A percentile compares a stretch with the other conserved stretches of the same genome.
Conservation (phyloP, 192 early-diverging fungal genomes). For the Allomyces macrogynus region DNA sequence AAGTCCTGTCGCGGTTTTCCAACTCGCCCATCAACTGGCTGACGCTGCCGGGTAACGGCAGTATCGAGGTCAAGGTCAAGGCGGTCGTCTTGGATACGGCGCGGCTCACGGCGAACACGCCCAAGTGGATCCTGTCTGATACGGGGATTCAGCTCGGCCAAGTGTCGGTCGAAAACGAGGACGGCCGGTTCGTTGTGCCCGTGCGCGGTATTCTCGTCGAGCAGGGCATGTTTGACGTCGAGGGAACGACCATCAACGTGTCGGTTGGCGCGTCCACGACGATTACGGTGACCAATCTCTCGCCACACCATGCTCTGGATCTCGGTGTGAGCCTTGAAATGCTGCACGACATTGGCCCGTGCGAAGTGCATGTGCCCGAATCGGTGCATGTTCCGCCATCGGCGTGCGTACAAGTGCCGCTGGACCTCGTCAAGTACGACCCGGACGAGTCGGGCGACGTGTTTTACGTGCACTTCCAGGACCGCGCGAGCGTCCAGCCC, state of each 20-base stretch:
- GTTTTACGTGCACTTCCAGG: background rate
- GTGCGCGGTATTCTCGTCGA: slow-evolving; percentile 8
- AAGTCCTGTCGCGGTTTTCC: slow-evolving; percentile 57
- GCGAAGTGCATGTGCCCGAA: background rate
- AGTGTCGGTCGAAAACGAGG: background rate
- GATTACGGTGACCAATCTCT: slow-evolving; percentile 37
- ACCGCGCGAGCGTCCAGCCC: background rate
- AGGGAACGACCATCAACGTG: background rate
- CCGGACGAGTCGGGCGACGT: background rate
- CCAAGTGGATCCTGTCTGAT: slow-evolving; percentile 5
- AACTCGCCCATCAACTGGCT: slow-evolving; percentile 59
- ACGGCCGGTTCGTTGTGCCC: background rate
- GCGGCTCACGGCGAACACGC: slow-evolving; percentile 28
- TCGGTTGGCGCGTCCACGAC: slow-evolving; percentile 6
- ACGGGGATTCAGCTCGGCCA: background rate
- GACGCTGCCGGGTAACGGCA: slow-evolving; percentile 39
- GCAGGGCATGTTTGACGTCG: background rate
- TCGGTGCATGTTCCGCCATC: background rate
- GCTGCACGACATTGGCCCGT: background rate
- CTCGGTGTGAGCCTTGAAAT: slow-evolving; percentile 45
- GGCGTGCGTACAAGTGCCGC: background rate
- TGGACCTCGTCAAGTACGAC: background rate
- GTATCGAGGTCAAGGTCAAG: slow-evolving; percentile 39
- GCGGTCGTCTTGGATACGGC: slow-evolving; percentile 11
- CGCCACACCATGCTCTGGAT: slow-evolving; percentile 32